Evolutionary conservation across 1,284 basidiomycete species (phyloP).

Genomic region (Ceratorhiza oryzae-sativae): DNA sequence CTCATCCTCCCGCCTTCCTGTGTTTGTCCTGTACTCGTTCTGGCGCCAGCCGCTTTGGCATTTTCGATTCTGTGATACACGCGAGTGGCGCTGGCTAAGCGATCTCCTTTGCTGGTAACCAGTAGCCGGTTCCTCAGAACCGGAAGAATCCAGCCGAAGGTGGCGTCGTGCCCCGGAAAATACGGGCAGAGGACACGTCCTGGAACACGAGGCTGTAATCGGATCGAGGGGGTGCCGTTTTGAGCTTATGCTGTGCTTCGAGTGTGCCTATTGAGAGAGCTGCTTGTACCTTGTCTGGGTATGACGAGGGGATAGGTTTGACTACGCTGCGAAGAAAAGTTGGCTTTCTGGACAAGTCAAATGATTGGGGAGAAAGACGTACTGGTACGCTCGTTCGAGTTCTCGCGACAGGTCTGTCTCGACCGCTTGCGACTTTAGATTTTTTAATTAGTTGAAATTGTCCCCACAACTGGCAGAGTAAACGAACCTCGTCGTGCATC

Average conservation of each 20-base stretch:
- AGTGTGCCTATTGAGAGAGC: constrained; percentile 54
- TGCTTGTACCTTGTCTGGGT: constrained; percentile 57
- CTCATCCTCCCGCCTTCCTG: constrained; percentile 28
- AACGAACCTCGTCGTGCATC: constrained; percentile 58
- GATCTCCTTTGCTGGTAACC: background rate
- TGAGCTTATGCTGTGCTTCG: constrained; percentile 60
- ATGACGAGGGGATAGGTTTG: constrained; percentile 55
- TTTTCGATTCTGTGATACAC: constrained; percentile 56
- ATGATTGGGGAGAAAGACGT: constrained; percentile 36
- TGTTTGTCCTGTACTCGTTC: background rate
- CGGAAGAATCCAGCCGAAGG: constrained; percentile 17
- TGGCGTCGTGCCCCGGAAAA: constrained; percentile 49
- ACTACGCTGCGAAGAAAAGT: constrained; percentile 46
- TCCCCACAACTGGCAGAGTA: constrained; percentile 46
- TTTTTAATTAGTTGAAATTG: too few relatives aligned
- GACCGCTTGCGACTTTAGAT: constrained; percentile 47
- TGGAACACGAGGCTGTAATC: constrained; percentile 53
- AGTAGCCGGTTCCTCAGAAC: background rate
- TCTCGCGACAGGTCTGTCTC: constrained; percentile 56
- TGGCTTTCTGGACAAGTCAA: background rate
- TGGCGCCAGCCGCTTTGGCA: constrained; percentile 47
- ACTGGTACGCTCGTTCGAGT: constrained; percentile 57
- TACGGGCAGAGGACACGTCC: constrained; percentile 54
- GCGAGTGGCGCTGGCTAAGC: constrained; percentile 51
- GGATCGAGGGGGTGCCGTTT: constrained; percentile 50